phyloP scores from a whole-genome alignment of 148 eudicot species.

The Persicaria maculosa region DNA sequence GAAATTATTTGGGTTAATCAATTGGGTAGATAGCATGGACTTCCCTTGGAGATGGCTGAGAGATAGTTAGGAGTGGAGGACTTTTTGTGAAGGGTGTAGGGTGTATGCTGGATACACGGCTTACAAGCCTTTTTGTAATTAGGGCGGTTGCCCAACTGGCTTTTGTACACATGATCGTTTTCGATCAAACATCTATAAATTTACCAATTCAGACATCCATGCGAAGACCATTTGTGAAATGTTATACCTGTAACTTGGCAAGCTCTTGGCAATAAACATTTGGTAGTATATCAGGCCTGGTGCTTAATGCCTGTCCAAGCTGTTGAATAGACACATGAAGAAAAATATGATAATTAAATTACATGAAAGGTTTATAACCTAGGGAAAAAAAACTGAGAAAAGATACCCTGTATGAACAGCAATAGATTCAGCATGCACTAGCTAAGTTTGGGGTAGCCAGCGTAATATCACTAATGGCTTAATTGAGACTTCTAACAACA shows the following conservation, averaged over 20 bases:
- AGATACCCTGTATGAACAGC: background rate
- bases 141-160: too few species aligned
- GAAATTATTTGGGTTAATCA: too few species aligned
- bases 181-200: too few species aligned
- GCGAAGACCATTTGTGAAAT: background rate
- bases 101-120: too few species aligned
- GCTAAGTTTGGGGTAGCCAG: background rate
- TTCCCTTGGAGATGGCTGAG: too few species aligned
- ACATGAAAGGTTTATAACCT: background rate
- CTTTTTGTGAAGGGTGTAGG: too few species aligned
- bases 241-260: constrained; percentile 76
- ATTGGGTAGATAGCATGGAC: too few species aligned
- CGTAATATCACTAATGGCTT: background rate
- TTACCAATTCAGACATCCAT: background rate
- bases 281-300: constrained; percentile 92
- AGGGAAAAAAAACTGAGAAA: background rate
- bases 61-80: too few species aligned
- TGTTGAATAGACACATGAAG: constrained; percentile 22
- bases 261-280: constrained; percentile 85
- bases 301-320: constrained; percentile 99
- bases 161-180: too few species aligned
- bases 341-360: constrained; percentile 2
- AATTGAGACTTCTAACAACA: background rate
- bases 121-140: too few species aligned
- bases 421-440: background rate